Evolutionary conservation across 179 eudicot genomes (phyloP).

Genomic region (Dionaea muscipula): DNA sequence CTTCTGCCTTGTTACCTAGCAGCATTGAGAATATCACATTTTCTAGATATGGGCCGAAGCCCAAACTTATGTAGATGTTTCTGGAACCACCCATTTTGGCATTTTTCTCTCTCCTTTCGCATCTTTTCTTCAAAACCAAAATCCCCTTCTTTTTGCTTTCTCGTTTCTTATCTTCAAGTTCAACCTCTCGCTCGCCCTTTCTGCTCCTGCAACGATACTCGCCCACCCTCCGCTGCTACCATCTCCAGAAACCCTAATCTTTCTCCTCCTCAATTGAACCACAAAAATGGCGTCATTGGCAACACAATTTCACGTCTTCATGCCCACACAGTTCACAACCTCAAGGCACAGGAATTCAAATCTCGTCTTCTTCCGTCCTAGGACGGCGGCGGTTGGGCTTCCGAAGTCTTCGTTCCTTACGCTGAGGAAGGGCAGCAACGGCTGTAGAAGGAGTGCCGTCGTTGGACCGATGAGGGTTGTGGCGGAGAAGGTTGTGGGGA

Average conservation of each 20-base stretch:
- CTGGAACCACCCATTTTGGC: too few relatives aligned
- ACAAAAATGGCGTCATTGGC: slow-evolving; percentile 51
- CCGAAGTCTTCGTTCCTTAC: slow-evolving; percentile 22
- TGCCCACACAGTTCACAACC: slow-evolving; percentile 24
- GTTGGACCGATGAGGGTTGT: slow-evolving; percentile 34
- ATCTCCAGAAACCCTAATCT: background rate
- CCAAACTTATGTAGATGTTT: too few relatives aligned
- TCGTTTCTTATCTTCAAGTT: too few relatives aligned
- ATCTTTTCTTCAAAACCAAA: too few relatives aligned
- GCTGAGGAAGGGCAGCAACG: slow-evolving; percentile 12
- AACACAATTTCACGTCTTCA: slow-evolving; percentile 43
- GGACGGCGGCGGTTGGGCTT: slow-evolving; percentile 17
- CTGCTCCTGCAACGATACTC: too few relatives aligned
- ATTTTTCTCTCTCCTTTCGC: too few relatives aligned
- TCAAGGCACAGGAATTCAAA: slow-evolving; percentile 1
- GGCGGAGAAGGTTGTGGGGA: slow-evolving; percentile 81
- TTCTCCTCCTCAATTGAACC: background rate
- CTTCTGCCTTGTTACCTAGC: too few relatives aligned
- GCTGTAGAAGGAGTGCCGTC: slow-evolving; percentile 8
- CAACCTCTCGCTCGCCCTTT: too few relatives aligned
- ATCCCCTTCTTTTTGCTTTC: too few relatives aligned
- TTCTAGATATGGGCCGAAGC: too few relatives aligned
- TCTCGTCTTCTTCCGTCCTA: slow-evolving; percentile 36
- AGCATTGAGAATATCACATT: too few relatives aligned
- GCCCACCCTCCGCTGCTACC: too few relatives aligned